phyloP scores from a whole-genome alignment of 2,329 filamentous ascomycete genomes.

The Pyrenochaeta sp. region DNA sequence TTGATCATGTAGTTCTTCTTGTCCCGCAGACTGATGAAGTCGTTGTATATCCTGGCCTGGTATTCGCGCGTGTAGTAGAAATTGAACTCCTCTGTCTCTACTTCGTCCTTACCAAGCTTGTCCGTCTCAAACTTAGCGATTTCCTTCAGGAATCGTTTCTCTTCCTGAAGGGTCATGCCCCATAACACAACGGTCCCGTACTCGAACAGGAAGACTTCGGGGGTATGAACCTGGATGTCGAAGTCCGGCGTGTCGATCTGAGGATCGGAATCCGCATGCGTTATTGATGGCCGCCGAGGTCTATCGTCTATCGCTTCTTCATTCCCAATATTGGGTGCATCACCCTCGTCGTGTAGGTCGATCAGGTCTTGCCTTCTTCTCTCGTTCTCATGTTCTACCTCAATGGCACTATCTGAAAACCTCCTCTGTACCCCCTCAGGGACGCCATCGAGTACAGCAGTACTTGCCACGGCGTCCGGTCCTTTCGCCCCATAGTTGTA shows the following conservation, averaged over 20 bases:
- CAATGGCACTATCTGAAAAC: conserved; percentile 76
- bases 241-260: conserved; percentile 69
- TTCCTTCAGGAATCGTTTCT: conserved; percentile 90
- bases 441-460: conserved; percentile 39
- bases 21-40: conserved; percentile 94
- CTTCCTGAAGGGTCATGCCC: conserved; percentile 93
- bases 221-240: conserved; percentile 87
- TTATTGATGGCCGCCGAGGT: conserved; percentile 33
- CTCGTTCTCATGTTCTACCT: conserved; percentile 68
- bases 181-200: conserved; percentile 98
- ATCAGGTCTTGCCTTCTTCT: conserved; percentile 69
- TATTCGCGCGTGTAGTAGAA: conserved; percentile 99
- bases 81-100: conserved; percentile 97
- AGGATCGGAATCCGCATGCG: conserved; percentile 43
- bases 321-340: conserved; percentile 35
- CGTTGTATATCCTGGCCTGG: conserved; percentile 98
- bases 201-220: conserved; percentile 95
- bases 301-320: conserved; percentile 34
- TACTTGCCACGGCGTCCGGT: conserved; percentile 46
- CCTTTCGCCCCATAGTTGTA: conserved; percentile 75
- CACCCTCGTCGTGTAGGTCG: conserved; percentile 61
- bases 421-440: conserved; percentile 64
- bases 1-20: conserved; percentile 99
- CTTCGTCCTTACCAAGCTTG: conserved; percentile 85
- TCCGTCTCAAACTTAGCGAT: conserved; percentile 93